Base-by-base conservation (phyloP, 2,329 filamentous ascomycete genomes). In the Corniculantispora saksenae region DNA sequence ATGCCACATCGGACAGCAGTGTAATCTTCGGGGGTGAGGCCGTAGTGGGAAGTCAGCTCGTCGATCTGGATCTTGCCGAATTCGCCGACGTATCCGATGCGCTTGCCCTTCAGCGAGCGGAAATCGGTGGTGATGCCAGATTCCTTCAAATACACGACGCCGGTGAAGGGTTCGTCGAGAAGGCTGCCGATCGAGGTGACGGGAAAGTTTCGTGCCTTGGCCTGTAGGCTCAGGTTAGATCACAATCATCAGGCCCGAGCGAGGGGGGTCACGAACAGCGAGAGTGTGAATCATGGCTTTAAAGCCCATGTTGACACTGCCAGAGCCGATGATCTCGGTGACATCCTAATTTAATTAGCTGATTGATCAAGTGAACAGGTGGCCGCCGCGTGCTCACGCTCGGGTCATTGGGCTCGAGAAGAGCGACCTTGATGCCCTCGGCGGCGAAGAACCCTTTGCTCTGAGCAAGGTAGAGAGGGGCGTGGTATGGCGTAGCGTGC, bases 51-150 rank as follows among this genome's bases (percentile, higher is more conserved):
- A 57, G 90, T 93, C 67, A 93, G 84, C 75, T 93, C 91, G 75
- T 93, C 91, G 70, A 93, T 92, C 79, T 93, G 90, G 75, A 93
- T 92, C 85, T 90, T 93, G 78, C 91, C 91, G 68, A 93, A 93
- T 75, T 93, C 91, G 71, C 90, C 90, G 64, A 93, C 90, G 70
- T 93, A 93, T 74, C 91, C 91, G 74, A 93, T 93, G 27, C 84
- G 86, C 80, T 92, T 92, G 70, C 89, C 90, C 77, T 89, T 90
- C 70, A 93, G 85, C 48, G 89, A 89, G 74, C 83, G 85, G 80
- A 93, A 93, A 80, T 93, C 90, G 55, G 86, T 79, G 35, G 89
- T 92, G 78, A 93, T 92, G 64, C 90, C 90, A 55, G 87, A 90
- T 56, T 84, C 82, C 75, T 91, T 92, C 73, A 93, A 84, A 76